Evolutionary conservation across 2,329 filamentous ascomycete species (phyloP).

Genomic region (Ciborinia camelliae): DNA sequence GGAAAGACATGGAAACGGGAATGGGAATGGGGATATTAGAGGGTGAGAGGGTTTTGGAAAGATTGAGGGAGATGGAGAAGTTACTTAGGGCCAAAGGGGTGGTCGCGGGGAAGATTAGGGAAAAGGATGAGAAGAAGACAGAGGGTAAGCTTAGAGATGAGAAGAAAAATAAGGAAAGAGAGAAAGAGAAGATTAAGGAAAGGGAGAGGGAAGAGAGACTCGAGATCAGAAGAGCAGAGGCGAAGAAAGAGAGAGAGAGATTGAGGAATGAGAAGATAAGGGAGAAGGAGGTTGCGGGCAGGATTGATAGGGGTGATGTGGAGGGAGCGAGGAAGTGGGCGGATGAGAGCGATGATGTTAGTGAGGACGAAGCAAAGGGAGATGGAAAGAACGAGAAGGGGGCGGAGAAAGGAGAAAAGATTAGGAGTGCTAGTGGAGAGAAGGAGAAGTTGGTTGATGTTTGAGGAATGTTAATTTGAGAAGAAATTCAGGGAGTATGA

Average conservation of each 20-base stretch:
- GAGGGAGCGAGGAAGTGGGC: conserved; percentile 32
- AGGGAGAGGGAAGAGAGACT: neutral
- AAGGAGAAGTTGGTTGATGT: conserved; percentile 32
- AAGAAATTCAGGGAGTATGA: too few relatives aligned
- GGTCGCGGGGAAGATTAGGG: neutral
- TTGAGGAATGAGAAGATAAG: conserved; percentile 4
- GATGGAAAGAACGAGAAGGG: conserved; percentile 11
- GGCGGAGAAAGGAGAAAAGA: neutral
- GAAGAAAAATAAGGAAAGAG: neutral
- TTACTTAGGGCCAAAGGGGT: neutral
- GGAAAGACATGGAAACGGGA: conserved; percentile 12
- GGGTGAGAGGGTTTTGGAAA: neutral
- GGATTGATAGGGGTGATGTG: conserved; percentile 25
- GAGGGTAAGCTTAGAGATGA: neutral
- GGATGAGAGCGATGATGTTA: conserved; percentile 24
- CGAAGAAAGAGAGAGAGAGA: conserved; percentile 18
- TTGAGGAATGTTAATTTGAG: conserved; percentile 19
- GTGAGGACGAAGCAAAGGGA: neutral
- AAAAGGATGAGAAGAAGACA: neutral
- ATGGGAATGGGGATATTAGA: neutral
- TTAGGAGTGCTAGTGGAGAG: conserved; percentile 22
- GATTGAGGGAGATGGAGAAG: conserved; percentile 25
- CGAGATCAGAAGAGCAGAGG: conserved; percentile 2
- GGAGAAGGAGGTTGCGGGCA: neutral
- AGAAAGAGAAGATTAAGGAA: conserved; percentile 15